Evolutionary conservation across 495 filamentous ascomycete genomes (phyloP).

Genomic region (Penicillium taxi): DNA sequence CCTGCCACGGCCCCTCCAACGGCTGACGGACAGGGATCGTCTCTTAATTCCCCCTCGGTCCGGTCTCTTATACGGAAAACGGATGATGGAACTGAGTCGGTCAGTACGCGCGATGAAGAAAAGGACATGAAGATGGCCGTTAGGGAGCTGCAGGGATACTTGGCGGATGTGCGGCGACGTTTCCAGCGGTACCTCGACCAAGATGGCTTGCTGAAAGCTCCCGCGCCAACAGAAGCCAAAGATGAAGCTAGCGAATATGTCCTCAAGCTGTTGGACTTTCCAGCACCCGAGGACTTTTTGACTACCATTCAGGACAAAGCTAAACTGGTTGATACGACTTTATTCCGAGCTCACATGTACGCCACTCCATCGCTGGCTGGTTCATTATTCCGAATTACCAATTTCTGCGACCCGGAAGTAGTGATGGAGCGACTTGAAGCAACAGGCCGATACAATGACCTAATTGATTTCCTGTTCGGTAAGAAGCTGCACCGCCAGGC

Average conservation of each 20-base stretch:
- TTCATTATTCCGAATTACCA: constrained; percentile 88
- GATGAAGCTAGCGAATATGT: constrained; percentile 42
- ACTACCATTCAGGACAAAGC: constrained; percentile 65
- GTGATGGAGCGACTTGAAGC: constrained; percentile 89
- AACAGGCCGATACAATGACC: constrained; percentile 79
- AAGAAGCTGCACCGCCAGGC: constrained; percentile 90
- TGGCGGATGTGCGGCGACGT: constrained; percentile 72
- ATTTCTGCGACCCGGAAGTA: constrained; percentile 93
- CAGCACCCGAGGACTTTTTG: constrained; percentile 51
- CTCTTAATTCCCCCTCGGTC: constrained; percentile 47
- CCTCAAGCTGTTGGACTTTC: constrained; percentile 39
- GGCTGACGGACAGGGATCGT: constrained; percentile 2
- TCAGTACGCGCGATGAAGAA: constrained; percentile 35
- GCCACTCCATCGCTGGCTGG: constrained; percentile 75
- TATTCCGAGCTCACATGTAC: constrained; percentile 92
- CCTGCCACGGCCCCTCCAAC: constrained; percentile 7
- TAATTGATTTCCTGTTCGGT: constrained; percentile 94
- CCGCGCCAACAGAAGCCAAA: constrained; percentile 43
- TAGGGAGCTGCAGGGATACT: constrained; percentile 71
- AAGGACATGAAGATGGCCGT: constrained; percentile 65
- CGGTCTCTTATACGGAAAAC: constrained; percentile 44
- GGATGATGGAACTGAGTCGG: constrained; percentile 38
- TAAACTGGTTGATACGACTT: constrained; percentile 78
- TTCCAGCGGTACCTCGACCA: constrained; percentile 77
- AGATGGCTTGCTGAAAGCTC: constrained; percentile 61